Evolutionary conservation across 345 rosid species (phyloP).

Genomic region (Crucihimalaya himalaica): DNA sequence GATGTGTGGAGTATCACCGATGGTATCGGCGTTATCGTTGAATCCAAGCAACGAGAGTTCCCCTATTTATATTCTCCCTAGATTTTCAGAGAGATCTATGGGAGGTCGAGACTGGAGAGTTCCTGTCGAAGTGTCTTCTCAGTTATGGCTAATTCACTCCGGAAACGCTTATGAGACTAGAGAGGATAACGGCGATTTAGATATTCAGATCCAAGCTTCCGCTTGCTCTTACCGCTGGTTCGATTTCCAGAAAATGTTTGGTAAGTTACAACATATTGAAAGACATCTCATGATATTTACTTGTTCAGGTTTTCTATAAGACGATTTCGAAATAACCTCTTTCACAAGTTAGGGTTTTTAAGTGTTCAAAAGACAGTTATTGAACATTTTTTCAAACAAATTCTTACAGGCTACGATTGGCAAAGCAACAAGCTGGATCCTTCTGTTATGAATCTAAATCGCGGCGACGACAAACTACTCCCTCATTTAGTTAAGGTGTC

Average conservation of each 20-base stretch:
- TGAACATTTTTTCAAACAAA: not conserved
- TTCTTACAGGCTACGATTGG: slow-evolving; percentile 72
- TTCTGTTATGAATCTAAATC: slow-evolving; percentile 61
- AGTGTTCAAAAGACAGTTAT: not conserved
- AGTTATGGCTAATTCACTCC: slow-evolving; percentile 73
- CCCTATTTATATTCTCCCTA: slow-evolving; percentile 82
- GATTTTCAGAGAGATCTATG: slow-evolving; percentile 42
- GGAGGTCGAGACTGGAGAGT: slow-evolving; percentile 69
- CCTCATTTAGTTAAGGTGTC: slow-evolving; percentile 79
- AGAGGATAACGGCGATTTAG: slow-evolving; percentile 47
- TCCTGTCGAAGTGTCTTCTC: slow-evolving; percentile 72
- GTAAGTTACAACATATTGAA: slow-evolving; percentile 39
- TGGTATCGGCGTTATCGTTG: slow-evolving; percentile 87
- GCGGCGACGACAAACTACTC: slow-evolving; percentile 40
- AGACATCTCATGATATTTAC: not conserved
- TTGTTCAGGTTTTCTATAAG: not conserved
- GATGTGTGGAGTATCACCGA: slow-evolving; percentile 74
- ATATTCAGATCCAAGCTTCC: slow-evolving; percentile 62
- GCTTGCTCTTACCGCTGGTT: slow-evolving; percentile 89
- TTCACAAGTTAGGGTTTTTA: not conserved
- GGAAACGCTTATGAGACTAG: slow-evolving; percentile 69
- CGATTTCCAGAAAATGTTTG: slow-evolving; percentile 77
- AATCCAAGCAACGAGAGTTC: slow-evolving; percentile 71
- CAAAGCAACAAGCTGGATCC: slow-evolving; percentile 74
- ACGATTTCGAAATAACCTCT: not conserved